phyloP scores from a whole-genome alignment of 2,329 filamentous ascomycete genomes.

The Talaromyces sp. region DNA sequence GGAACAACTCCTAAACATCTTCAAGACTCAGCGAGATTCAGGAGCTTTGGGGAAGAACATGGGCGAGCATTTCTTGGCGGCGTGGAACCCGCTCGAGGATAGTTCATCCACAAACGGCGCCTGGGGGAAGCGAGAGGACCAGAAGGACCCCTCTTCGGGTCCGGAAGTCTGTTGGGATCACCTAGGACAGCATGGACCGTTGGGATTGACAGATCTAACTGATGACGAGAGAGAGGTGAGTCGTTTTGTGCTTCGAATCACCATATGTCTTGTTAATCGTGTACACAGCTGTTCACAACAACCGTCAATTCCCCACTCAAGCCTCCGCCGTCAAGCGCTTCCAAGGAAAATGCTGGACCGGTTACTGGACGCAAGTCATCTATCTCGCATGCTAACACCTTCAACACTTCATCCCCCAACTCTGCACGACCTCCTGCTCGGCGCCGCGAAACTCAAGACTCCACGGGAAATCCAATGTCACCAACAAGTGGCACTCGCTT shows the following conservation, averaged over 20 bases:
- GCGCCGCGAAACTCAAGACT: conserved; percentile 78
- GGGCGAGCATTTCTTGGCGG: conserved; percentile 63
- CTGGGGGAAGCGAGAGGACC: conserved; percentile 75
- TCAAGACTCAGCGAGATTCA: conserved; percentile 52
- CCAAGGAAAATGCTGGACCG: conserved; percentile 49
- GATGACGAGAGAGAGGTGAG: conserved; percentile 61
- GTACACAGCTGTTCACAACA: conserved; percentile 64
- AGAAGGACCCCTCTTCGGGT: conserved; percentile 67
- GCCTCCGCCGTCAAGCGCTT: conserved; percentile 63
- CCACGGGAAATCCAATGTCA: conserved; percentile 49
- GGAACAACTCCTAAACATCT: conserved; percentile 73
- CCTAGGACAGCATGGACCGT: conserved; percentile 62
- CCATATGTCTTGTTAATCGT: conserved; percentile 7
- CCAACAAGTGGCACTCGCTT: conserved; percentile 43
- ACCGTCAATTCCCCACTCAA: conserved; percentile 95
- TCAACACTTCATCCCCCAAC: conserved; percentile 68
- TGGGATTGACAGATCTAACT: conserved; percentile 67
- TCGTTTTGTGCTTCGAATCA: conserved; percentile 13
- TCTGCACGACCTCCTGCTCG: conserved; percentile 68
- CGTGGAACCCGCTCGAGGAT: conserved; percentile 71
- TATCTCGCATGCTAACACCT: conserved; percentile 60
- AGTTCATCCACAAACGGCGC: conserved; percentile 58
- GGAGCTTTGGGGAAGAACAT: conserved; percentile 55
- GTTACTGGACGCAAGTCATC: conserved; percentile 69
- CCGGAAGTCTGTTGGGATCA: conserved; percentile 91